phyloP scores from a whole-genome alignment of 768 basidiomycete species.

The Austroboletus festivus region DNA sequence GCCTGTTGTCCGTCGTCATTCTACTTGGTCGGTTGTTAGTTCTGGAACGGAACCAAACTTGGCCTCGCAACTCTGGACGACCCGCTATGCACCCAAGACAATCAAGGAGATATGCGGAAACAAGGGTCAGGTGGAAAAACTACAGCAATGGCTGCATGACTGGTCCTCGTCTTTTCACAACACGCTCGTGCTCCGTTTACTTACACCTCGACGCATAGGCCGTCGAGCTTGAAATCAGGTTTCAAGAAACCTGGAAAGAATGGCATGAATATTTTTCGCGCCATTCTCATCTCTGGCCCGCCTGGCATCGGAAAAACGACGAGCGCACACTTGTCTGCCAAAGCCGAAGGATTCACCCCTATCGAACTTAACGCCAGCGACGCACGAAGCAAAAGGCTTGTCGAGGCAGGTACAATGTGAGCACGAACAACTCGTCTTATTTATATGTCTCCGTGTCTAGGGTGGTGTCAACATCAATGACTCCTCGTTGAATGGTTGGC shows the following conservation, averaged over 20 bases:
- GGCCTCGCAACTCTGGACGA: conserved; percentile 85
- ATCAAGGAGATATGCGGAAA: conserved; percentile 95
- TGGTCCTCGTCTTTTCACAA: conserved; percentile 58
- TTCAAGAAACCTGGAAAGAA: conserved; percentile 96
- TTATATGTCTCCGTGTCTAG: conserved; percentile 36
- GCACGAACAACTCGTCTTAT: not conserved
- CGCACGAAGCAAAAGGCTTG: conserved; percentile 90
- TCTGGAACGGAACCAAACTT: conserved; percentile 39
- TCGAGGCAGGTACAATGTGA: conserved; percentile 57
- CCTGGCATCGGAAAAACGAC: conserved; percentile 99
- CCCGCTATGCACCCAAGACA: conserved; percentile 85
- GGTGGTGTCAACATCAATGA: conserved; percentile 90
- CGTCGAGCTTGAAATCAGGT: conserved; percentile 60
- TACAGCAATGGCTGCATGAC: conserved; percentile 81
- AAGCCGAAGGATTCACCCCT: conserved; percentile 85
- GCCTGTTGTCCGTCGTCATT: not conserved
- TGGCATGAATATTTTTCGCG: conserved; percentile 82
- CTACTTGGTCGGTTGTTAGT: not conserved
- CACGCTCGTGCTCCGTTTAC: not conserved
- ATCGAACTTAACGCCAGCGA: conserved; percentile 98
- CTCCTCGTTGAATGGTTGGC: conserved; percentile 82
- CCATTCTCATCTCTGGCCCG: conserved; percentile 86
- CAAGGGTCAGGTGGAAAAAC: conserved; percentile 85
- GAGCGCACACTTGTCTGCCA: conserved; percentile 88
- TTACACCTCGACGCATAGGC: conserved; percentile 45